Base-by-base conservation (phyloP, 306 rosid genomes). In the Herpetospermum pedunculosum region DNA sequence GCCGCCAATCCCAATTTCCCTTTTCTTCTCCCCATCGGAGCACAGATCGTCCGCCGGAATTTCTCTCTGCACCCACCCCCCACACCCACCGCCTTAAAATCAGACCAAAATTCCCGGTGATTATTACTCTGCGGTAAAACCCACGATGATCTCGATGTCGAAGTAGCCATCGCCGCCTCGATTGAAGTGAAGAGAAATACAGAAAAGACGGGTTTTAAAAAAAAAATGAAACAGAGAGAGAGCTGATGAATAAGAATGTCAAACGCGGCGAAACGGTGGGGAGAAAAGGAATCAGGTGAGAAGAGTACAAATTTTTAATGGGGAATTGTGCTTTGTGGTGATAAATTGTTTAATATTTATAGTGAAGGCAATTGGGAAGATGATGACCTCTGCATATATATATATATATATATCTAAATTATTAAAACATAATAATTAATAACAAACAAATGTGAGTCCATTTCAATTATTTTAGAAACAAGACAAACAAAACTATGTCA, bases 241-340 rank as follows among this genome's bases (percentile, higher is more conserved):
- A 48, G n/a, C 5, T 14, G 12, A 14, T 19, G 21, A 26, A 5
- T 40, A 63, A 35, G 26, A 63, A 19, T 9, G 72, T 35, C 3
- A 15, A 23, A 67, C 72, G 72, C 72, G 72, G 52, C 72, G 72
- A 67, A 40, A 67, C 72, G 52, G 72, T 40, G 50, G 72, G 5
- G 13, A 19, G 29, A n/a, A 41, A 3, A 23, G 34, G 21, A 11
- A 6, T 12, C 4, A 18, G 19, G 7, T 4, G 9, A 12, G 5
- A 38, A 65, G 11, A 12, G 50, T 40, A 40, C 9, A 40, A 67
- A 40, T 13, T 4, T 60, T 50, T 8, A n/a, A 10, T 43, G 48
- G 18, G n/a, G 16, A 55, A 55, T 26, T 53, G 14, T 60, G 6
- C 6, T n/a, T n/a, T 3, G 43, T 9, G 71, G n/a, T 23, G 48